Evolutionary conservation across 2,329 filamentous ascomycete species (phyloP), one percentile per base, ranked within the genome.

Genomic region (Pestalotiopsis fici): DNA sequence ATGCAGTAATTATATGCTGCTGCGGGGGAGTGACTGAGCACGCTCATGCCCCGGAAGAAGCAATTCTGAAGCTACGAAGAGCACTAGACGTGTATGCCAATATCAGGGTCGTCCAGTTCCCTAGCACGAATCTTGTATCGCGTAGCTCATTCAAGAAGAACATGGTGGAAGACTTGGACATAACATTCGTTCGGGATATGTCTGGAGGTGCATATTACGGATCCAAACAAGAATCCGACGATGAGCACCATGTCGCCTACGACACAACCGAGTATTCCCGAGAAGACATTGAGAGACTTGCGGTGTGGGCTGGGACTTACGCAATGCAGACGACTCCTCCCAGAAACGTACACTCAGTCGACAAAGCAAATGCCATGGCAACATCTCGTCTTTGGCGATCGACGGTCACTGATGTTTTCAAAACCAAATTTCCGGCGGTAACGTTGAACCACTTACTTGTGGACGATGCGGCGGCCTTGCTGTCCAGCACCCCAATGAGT

Each of bases 141-240:
- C 43, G 18, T 9, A 50, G 43, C n/a, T 21, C 43, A 18, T 50
- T 93, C 68, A 93, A 92, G 78, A 86, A 88, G 64, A 86, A 90
- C 11, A 83, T 92, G 69, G 91, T 90, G 79, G 82, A 86, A 59
- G 90, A 88, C 71, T 88, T 90, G 68, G 90, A 94, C 81, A 93
- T 94, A 84, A 93, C 88, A 81, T 92, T 94, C 80, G 87, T 94
- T 74, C 90, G 91, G 55, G 91, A 94, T 76, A 80, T 94, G 67
- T 94, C 91, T 0, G 91, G 91, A 9, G 91, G 91, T 23, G 92
- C 93, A 78, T 94, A 94, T 83, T 94, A 93, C 77, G 91, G 92
- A 27, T 90, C 92, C 18, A 83, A 90, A 61, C 90, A 93, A 71
- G 87, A 79, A 71, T 89, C 86, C 66, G 83, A 83, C 70, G 5